Evolutionary conservation across 352 stramenopile genomes (phyloP), one percentile per base, ranked within the genome.

Genomic region (Globisporangium paddicum): DNA sequence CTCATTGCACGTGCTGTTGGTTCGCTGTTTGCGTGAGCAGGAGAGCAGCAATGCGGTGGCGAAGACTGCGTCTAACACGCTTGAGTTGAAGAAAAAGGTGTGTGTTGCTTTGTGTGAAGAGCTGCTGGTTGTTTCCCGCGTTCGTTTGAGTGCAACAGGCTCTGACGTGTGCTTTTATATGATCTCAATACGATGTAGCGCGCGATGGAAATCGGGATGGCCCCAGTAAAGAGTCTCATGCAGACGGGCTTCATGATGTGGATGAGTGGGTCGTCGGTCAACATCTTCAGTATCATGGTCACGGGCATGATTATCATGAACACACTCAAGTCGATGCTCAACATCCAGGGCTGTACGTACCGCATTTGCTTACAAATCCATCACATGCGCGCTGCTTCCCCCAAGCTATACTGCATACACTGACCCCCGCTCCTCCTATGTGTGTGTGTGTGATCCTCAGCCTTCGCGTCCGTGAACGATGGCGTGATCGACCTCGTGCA

Each of bases 161-260:
- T 55, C 6, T 19, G 21, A 50, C 23, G n/a, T n/a, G n/a, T n/a
- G n/a, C n/a, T n/a, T n/a, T n/a, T n/a, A n/a, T n/a, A n/a, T n/a
- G n/a, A n/a, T n/a, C n/a, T n/a, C n/a, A n/a, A n/a, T n/a, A n/a
- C n/a, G n/a, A n/a, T 49, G 3, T 53, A 97, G 87, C 84, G 88
- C 46, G 87, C 89, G 19, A 96, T 96, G 86, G 89, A 96, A 68
- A 94, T 97, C 48, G 90, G 86, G 28, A 86, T 82, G 70, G 85
- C 74, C 48, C 91, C 91, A 26, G 96, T 96, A 58, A 97, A 97
- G 77, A 89, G 86, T n/a, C 60, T 98, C 21, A 75, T 97, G 59
- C 95, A 97, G 67, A 97, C 94, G 21, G 93, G 77, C 26, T 95
- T 98, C 68, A 98, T 98, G 93, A 97, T 98, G 86, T 98, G 91